Evolutionary conservation across 2,329 filamentous ascomycete species (phyloP).

Genomic region (Blumeriella jaapii): DNA sequence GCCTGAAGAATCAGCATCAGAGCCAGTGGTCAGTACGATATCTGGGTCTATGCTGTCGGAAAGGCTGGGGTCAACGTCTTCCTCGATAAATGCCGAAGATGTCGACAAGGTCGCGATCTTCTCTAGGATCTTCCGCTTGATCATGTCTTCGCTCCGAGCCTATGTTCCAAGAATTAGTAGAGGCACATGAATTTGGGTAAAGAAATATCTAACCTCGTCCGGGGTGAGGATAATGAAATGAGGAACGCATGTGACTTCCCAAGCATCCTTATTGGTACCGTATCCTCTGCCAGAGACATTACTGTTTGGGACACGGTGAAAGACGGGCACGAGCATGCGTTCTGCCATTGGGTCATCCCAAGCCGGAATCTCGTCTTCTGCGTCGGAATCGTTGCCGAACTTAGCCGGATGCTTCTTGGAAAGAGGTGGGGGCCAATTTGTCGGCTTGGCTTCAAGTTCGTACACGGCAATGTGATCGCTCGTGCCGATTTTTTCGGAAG

Average conservation of each 20-base stretch:
- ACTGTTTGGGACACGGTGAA: slow-evolving; percentile 42
- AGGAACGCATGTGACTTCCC: slow-evolving; percentile 30
- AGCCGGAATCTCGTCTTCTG: slow-evolving; percentile 35
- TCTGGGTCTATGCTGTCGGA: slow-evolving; percentile 54
- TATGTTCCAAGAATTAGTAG: slow-evolving; percentile 16
- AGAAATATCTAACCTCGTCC: slow-evolving; percentile 47
- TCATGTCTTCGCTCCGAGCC: slow-evolving; percentile 51
- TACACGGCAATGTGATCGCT: slow-evolving; percentile 57
- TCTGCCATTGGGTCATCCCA: slow-evolving; percentile 54
- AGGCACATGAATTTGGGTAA: neutral
- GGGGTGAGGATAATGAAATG: slow-evolving; percentile 66
- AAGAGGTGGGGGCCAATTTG: slow-evolving; percentile 54
- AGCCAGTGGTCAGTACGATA: slow-evolving; percentile 52
- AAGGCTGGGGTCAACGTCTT: slow-evolving; percentile 30
- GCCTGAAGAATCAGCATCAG: slow-evolving; percentile 53
- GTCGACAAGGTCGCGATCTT: slow-evolving; percentile 69
- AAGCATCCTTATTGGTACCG: slow-evolving; percentile 25
- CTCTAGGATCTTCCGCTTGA: slow-evolving; percentile 69
- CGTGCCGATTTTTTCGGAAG: slow-evolving; percentile 59
- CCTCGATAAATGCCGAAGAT: slow-evolving; percentile 55
- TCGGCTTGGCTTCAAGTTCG: slow-evolving; percentile 69
- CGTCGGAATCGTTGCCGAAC: slow-evolving; percentile 36
- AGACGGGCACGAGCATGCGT: slow-evolving; percentile 57
- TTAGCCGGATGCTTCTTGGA: slow-evolving; percentile 28
- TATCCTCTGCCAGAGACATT: slow-evolving; percentile 25